Conservation (phyloP, 2,329 filamentous ascomycete species). For the Nothophoma quercina region DNA sequence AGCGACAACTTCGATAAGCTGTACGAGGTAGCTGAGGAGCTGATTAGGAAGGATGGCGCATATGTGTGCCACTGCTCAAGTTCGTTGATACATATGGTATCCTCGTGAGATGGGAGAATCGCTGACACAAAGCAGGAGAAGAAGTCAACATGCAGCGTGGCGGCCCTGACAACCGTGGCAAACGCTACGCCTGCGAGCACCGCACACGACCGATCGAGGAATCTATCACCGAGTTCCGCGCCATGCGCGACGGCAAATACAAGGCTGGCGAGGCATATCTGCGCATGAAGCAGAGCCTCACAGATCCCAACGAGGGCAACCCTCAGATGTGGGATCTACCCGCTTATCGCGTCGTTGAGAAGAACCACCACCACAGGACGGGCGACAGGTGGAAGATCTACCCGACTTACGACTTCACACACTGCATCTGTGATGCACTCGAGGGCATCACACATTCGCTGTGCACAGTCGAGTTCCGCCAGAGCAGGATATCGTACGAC, state of each 20-base stretch:
- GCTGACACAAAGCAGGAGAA: constrained; percentile 58
- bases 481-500: constrained; percentile 86
- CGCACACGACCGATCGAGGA: constrained; percentile 76
- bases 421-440: constrained; percentile 93
- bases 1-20: constrained; percentile 89
- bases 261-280: constrained; percentile 82
- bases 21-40: constrained; percentile 86
- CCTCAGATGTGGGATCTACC: constrained; percentile 97
- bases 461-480: constrained; percentile 91
- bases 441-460: constrained; percentile 88
- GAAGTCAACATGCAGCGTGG: constrained; percentile 90
- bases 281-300: constrained; percentile 87
- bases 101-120: neutral
- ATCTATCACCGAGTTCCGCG: constrained; percentile 82
- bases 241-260: constrained; percentile 92
- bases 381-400: constrained; percentile 90
- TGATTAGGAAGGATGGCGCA: constrained; percentile 73
- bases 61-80: constrained; percentile 87
- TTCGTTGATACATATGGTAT: constrained; percentile 35
- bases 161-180: constrained; percentile 71
- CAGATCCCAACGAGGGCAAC: constrained; percentile 72
- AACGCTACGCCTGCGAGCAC: constrained; percentile 81
- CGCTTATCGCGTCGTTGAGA: constrained; percentile 83
- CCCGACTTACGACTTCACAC: constrained; percentile 91
- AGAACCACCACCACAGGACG: constrained; percentile 78